Evolutionary conservation across 805 yeast species (phyloP), one percentile per base, ranked within the genome.

Genomic region (Dipodascopsis tothii): DNA sequence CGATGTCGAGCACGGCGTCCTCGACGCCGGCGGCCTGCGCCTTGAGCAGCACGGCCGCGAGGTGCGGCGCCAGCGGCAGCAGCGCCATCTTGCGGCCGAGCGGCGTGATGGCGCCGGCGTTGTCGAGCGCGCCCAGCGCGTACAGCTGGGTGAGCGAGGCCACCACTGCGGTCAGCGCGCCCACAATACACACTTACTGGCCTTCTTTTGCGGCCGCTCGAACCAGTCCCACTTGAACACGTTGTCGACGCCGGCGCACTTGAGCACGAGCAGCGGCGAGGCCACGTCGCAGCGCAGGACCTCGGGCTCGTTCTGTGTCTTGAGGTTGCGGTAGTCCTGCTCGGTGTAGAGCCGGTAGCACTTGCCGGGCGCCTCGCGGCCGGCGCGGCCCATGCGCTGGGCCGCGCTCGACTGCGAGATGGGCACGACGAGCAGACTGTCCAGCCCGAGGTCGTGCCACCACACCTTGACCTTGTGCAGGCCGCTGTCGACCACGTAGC

Each of bases 301-400:
- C 62, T 92, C 98, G 0, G 98, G 90, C 57, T 90, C 97, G 3
- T 95, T 90, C 58, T 86, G 92, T 37, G 70, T 67, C 0, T 82
- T 79, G 42, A 92, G 66, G 50, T 72, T 72, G 3, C 62, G 35
- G 56, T 75, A 90, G 45, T 84, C 81, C 1, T 66, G 60, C 55
- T 90, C 97, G 39, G 84, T 78, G 61, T 81, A 92, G 30, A 92
- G 65, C 46, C 97, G 67, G 64, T 72, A 92, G 35, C 92, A 84
- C 61, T 90, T 90, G 35, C 99, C 99, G 23, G 82, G 77, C 16
- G 78, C 73, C 65, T 92, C 97, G 77, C 99, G 85, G 50, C 99
- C 99, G n/a, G 99, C 97, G 72, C 99, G 84, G 62, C 99, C 99
- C 37, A 88, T 79, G 64, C 99, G 71, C 67, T 92, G 99, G 28